These are phyloP conservation scores for Chlamydomonas sp. DNA, from an alignment of 139 green algal genomes.

Conservation along the genomic window DNA sequence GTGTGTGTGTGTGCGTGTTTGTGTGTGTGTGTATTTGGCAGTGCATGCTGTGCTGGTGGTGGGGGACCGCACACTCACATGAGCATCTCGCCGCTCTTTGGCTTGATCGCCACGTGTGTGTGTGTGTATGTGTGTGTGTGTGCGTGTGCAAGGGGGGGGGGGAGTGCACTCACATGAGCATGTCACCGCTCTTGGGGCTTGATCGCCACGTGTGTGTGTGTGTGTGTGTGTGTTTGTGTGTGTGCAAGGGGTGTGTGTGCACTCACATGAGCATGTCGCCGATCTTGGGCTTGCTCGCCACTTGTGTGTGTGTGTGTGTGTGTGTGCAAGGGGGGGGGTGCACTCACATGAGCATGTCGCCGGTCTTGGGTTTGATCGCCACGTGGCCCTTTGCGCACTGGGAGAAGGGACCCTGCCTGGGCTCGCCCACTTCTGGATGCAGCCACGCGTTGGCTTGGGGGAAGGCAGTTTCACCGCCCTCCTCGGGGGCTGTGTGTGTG, in stretches of 20 bases:
- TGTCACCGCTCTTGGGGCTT: background rate
- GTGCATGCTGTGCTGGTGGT: no score
- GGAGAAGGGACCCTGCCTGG: slow-evolving; percentile 31
- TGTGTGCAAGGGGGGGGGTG: no score
- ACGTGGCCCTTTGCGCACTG: slow-evolving; percentile 52
- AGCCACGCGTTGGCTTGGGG: slow-evolving; percentile 55
- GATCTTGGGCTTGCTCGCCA: background rate
- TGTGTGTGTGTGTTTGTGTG: no score
- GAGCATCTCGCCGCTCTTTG: no score
- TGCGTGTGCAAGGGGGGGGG: no score
- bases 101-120: no score
- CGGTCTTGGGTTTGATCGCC: slow-evolving; percentile 49
- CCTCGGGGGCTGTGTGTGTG: no score
- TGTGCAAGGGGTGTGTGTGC: background rate
- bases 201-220: background rate
- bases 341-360: no score
- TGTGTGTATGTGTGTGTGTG: no score
- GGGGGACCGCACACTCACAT: no score
- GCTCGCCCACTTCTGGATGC: slow-evolving; percentile 20
- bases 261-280: background rate
- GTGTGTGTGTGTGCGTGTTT: no score
- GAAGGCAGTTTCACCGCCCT: slow-evolving; percentile 74
- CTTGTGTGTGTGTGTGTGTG: background rate
- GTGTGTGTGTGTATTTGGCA: no score
- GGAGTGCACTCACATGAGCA: background rate